A percentile compares a stretch with the other conserved stretches of the same genome.
Evolutionary conservation across 1,139 yeast species (phyloP).

Genomic region (Kazachstania sp.): DNA sequence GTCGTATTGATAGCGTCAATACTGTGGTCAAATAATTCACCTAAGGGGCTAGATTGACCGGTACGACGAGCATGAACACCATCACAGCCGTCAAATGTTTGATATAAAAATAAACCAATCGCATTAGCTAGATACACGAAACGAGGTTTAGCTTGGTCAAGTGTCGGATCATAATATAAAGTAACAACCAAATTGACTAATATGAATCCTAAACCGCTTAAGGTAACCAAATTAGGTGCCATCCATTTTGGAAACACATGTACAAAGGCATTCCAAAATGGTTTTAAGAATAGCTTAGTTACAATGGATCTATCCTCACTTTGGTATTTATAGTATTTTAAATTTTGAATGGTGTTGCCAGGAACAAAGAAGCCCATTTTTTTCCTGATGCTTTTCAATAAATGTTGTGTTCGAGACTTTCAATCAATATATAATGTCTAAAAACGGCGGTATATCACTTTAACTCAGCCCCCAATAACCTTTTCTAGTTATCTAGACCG

Average conservation of each 20-base stretch:
- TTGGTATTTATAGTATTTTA: slow-evolving; percentile 58
- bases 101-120: slow-evolving; percentile 77
- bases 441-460: too few relatives aligned
- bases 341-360: slow-evolving; percentile 47
- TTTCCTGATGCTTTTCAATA: not conserved
- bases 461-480: too few relatives aligned
- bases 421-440: too few relatives aligned
- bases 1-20: slow-evolving; percentile 88
- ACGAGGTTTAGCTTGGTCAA: slow-evolving; percentile 50
- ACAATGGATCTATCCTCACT: slow-evolving; percentile 76
- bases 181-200: slow-evolving; percentile 54
- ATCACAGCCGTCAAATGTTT: slow-evolving; percentile 93
- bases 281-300: slow-evolving; percentile 66
- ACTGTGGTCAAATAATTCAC: slow-evolving; percentile 90
- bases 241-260: slow-evolving; percentile 68
- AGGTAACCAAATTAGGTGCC: slow-evolving; percentile 84
- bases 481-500: too few relatives aligned
- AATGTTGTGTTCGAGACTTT: not conserved
- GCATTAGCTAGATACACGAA: slow-evolving; percentile 81
- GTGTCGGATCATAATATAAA: slow-evolving; percentile 63
- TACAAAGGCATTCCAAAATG: slow-evolving; percentile 62
- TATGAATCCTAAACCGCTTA: slow-evolving; percentile 67
- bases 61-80: slow-evolving; percentile 89
- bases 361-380: slow-evolving; percentile 70
- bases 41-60: slow-evolving; percentile 91